Evolutionary conservation across 202 grass and related monocot genomes (phyloP), one percentile per base, ranked within the genome.

Genomic region (Bolboschoenoplectus hybrid): DNA sequence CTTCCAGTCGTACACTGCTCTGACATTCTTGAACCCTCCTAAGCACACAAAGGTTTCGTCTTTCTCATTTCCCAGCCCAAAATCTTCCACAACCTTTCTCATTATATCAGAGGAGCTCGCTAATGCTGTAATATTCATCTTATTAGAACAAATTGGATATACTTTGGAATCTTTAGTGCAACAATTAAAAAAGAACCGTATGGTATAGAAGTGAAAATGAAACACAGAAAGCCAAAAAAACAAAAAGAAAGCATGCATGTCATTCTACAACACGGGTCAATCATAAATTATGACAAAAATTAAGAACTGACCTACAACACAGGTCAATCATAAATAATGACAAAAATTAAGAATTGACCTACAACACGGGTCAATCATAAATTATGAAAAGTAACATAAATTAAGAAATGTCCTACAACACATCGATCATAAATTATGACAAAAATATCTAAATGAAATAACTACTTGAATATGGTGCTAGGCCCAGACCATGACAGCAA

Each of bases 11-110:
- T 92, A 93, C n/a, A 96, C 94, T 32, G 78, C 85, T 40, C 91
- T 87, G 3, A 89, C 92, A 86, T 96, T 96, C 87, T 90, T 85
- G 67, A 93, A 93, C 34, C 90, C 91, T 19, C 91, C 94, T 36
- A 97, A 67, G 74, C 88, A 93, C 38, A 89, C 63, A 10, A 97
- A 87, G 7, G 89, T 84, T 49, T 32, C 35, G 9, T 69, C 35
- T 34, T 67, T 17, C 20, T 61, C 58, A 35, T 81, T 75, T 9
- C 85, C 91, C 16, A 93, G 87, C 55, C 82, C 85, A 80, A 85
- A 92, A 85, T 92, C 94, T 51, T 41, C n/a, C 16, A 89, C 55
- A 40, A 93, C 91, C 34, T 88, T 89, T 2, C 84, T 65, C 61
- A 93, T 69, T 81, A 97, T 90, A 4, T 83, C 32, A 62, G 89